Percentiles rank a stretch among this genome's conserved stretches.
Conservation (phyloP, 371 early-diverging fungal genomes). For the Rhizomucor miehei region DNA sequence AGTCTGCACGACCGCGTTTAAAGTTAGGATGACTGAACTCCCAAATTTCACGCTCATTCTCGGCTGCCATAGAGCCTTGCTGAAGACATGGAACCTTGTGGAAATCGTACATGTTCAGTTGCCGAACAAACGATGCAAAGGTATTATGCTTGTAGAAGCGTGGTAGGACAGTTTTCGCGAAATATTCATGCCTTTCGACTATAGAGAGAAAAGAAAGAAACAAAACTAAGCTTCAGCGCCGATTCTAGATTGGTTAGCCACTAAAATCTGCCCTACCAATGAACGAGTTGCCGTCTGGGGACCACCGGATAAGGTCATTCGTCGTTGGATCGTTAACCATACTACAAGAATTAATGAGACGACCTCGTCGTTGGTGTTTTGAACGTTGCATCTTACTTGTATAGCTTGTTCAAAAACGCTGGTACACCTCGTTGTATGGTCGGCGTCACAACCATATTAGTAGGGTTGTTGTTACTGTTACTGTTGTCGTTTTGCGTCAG, state of each 20-base stretch:
- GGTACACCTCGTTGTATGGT: constrained; percentile 15
- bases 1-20: constrained; percentile 48
- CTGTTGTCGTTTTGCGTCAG: neutral
- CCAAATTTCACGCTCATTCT: constrained; percentile 60
- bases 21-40: constrained; percentile 59
- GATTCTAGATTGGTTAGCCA: neutral
- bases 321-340: constrained; percentile 71
- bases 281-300: constrained; percentile 72
- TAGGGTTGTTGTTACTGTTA: constrained; percentile 1
- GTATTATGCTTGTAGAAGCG: constrained; percentile 92
- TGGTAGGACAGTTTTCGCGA: constrained; percentile 82
- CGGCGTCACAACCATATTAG: neutral
- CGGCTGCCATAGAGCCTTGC: constrained; percentile 68
- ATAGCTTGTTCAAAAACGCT: constrained; percentile 21
- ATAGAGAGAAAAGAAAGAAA: constrained; percentile 4
- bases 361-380: neutral
- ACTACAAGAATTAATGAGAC: constrained; percentile 24
- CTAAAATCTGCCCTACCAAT: constrained; percentile 35
- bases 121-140: constrained; percentile 91
- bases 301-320: constrained; percentile 73
- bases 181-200: constrained; percentile 71
- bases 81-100: constrained; percentile 78
- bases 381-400: constrained; percentile 11
- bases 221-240: too few relatives aligned
- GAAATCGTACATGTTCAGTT: constrained; percentile 92